Conservation (phyloP, 495 filamentous ascomycete species). For the Podospora pseudopauciseta region DNA sequence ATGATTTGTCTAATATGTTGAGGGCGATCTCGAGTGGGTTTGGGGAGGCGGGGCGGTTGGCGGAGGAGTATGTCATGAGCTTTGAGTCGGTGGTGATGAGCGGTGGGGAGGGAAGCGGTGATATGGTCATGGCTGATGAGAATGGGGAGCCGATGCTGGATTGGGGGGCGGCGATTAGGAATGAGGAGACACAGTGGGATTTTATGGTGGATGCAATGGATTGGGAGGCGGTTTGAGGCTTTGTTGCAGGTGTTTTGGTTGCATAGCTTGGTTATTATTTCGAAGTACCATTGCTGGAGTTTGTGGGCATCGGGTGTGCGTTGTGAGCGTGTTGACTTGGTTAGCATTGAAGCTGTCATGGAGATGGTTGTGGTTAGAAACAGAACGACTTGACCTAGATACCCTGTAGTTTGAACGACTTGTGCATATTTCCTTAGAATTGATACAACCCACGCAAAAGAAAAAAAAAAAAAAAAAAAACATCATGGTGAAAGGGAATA, state of each 20-base stretch:
- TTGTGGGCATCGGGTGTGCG: background rate
- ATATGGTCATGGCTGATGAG: constrained; percentile 11
- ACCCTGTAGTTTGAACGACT: background rate
- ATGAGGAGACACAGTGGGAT: constrained; percentile 48
- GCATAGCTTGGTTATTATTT: background rate
- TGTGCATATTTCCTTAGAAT: background rate
- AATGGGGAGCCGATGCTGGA: constrained; percentile 3
- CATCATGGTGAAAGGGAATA: too few species aligned
- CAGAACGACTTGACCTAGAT: background rate
- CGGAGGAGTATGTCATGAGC: constrained; percentile 26
- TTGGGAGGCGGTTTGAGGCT: constrained; percentile 51
- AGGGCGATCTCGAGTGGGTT: constrained; percentile 40
- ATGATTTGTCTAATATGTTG: constrained; percentile 56
- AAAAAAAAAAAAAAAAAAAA: too few species aligned
- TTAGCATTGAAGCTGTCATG: background rate
- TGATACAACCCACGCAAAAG: background rate
- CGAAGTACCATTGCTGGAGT: background rate
- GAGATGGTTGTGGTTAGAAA: background rate
- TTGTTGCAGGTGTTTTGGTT: background rate
- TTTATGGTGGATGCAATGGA: constrained; percentile 67
- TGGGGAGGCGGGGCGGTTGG: constrained; percentile 33
- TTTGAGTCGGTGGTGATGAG: background rate
- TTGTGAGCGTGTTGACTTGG: background rate
- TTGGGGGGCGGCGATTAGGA: constrained; percentile 30
- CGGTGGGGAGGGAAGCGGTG: constrained; percentile 2